phyloP scores from a whole-genome alignment of 129 eudicot species.

The Pseudognaphalium luteoalbum region DNA sequence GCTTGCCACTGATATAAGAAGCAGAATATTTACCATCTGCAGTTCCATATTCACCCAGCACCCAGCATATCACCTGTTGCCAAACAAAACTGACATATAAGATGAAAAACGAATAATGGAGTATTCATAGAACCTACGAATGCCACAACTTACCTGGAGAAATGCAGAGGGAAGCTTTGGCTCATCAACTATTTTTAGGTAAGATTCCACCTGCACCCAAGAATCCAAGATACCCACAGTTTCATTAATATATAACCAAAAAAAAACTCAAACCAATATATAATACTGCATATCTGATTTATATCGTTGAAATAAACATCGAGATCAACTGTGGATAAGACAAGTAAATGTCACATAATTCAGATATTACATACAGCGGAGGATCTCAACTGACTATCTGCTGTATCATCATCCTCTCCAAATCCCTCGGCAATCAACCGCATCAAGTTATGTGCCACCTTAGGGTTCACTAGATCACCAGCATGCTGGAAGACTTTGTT shows the following conservation, averaged over 20 bases:
- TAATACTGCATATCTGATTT: not conserved
- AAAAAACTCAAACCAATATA: not conserved
- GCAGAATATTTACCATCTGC: conserved; percentile 96
- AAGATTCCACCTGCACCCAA: conserved; percentile 88
- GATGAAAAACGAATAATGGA: conserved; percentile 1
- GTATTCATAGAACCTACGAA: not conserved
- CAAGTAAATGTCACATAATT: not conserved
- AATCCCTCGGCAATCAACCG: conserved; percentile 98
- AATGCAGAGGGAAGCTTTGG: conserved; percentile 97
- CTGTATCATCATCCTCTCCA: conserved; percentile 94
- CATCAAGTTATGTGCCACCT: conserved; percentile 98
- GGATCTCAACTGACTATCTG: conserved; percentile 93
- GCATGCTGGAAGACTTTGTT: conserved; percentile 98
- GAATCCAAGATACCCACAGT: conserved; percentile 7
- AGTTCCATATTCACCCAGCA: conserved; percentile 97
- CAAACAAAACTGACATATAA: conserved; percentile 5
- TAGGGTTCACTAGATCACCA: conserved; percentile 88
- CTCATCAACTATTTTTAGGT: conserved; percentile 78
- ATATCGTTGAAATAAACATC: not conserved
- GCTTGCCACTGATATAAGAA: conserved; percentile 85
- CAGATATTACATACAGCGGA: conserved; percentile 71
- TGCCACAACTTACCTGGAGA: conserved; percentile 62
- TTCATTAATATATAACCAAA: conserved; percentile 5
- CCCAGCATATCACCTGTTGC: conserved; percentile 96
- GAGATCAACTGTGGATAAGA: not conserved